phyloP scores from a whole-genome alignment of 2,329 filamentous ascomycete species.

The Verticillium albo-atrum region DNA sequence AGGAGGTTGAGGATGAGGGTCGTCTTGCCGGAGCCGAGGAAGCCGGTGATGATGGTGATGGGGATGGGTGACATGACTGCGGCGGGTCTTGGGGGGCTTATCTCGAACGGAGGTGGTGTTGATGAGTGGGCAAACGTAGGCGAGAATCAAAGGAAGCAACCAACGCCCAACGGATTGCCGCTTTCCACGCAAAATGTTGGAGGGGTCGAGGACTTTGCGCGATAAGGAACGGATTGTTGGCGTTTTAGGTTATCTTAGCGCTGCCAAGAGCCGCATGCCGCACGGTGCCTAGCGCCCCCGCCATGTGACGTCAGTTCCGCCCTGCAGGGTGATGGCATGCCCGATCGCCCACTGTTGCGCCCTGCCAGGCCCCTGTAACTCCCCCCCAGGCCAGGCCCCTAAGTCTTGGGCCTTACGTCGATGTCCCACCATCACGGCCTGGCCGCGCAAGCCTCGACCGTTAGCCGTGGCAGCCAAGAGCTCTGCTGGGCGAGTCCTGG shows the following conservation, averaged over 20 bases:
- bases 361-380: background rate
- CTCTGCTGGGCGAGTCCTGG: background rate
- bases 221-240: background rate
- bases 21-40: conserved; percentile 93
- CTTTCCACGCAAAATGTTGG: too few relatives aligned
- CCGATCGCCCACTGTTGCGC: background rate
- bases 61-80: conserved; percentile 66
- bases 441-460: background rate
- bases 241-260: background rate
- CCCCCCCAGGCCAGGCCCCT: background rate
- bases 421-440: background rate
- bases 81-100: background rate
- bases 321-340: background rate
- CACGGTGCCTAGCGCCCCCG: background rate
- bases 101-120: too few relatives aligned
- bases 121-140: background rate
- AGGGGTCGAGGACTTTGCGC: background rate
- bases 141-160: background rate
- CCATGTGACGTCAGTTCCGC: background rate
- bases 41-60: conserved; percentile 93
- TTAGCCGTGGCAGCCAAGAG: background rate
- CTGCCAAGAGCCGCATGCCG: background rate
- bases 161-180: background rate
- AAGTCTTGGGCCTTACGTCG: background rate
- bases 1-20: conserved; percentile 92